These are phyloP conservation scores for Manihot esculenta DNA, from an alignment of 441 rosid species.

Conservation along the genomic window DNA sequence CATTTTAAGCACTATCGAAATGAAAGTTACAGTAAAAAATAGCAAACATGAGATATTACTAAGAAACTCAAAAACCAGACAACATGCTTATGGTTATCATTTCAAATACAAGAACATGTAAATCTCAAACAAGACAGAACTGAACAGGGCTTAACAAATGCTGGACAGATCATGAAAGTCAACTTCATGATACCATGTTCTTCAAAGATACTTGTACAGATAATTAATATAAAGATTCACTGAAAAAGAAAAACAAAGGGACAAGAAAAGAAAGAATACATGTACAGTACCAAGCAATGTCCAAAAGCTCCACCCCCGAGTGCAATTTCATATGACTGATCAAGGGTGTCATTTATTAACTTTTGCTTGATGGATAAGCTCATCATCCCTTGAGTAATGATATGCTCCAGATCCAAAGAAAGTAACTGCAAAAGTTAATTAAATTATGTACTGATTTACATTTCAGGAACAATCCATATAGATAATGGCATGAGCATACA, in stretches of 20 bases:
- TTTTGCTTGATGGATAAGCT: conserved; percentile 50
- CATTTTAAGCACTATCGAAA: conserved; percentile 3
- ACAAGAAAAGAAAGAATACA: background rate
- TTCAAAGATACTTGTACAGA: background rate
- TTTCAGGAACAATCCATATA: conserved; percentile 4
- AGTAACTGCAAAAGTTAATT: conserved; percentile 40
- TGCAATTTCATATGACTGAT: conserved; percentile 52
- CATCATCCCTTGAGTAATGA: conserved; percentile 46
- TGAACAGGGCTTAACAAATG: background rate
- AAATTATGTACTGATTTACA: background rate
- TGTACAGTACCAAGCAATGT: conserved; percentile 42
- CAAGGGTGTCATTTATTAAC: conserved; percentile 45
- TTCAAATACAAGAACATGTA: background rate
- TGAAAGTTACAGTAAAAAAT: background rate
- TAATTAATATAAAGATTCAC: background rate
- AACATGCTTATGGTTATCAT: background rate
- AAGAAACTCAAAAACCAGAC: background rate
- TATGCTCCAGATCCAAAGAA: conserved; percentile 49
- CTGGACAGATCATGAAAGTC: background rate
- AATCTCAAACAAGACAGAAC: background rate
- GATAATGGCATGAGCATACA: background rate
- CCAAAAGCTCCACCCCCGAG: conserved; percentile 65
- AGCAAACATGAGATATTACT: background rate
- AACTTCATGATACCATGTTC: background rate
- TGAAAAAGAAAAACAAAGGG: background rate